Conservation (phyloP, 108 stramenopile species). For the Fragilaria crotonensis region DNA sequence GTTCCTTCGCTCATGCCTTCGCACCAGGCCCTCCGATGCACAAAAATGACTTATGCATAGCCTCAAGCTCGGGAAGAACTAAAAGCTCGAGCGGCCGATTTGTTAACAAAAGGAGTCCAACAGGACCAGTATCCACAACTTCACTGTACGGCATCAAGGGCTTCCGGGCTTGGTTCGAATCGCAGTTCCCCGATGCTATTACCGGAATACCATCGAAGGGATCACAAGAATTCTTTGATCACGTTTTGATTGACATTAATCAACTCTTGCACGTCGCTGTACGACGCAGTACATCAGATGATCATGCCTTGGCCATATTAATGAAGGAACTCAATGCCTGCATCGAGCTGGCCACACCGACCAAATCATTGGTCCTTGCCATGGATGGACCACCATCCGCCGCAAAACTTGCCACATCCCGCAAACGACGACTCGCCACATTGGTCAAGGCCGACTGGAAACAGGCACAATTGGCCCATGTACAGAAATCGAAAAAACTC, state of each 20-base stretch:
- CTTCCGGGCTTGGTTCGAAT: slow-evolving; percentile 75
- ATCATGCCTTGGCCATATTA: slow-evolving; percentile 38
- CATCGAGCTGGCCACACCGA: slow-evolving; percentile 48
- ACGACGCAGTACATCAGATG: slow-evolving; percentile 35
- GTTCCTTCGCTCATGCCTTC: no score
- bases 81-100: no score
- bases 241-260: slow-evolving; percentile 84
- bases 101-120: no score
- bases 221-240: slow-evolving; percentile 58
- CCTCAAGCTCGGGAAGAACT: no score
- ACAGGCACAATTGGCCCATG: slow-evolving; percentile 23
- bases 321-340: slow-evolving; percentile 62
- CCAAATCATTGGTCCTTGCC: slow-evolving; percentile 66
- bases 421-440: slow-evolving; percentile 41
- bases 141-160: slow-evolving; percentile 69
- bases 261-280: slow-evolving; percentile 69
- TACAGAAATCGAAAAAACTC: slow-evolving; percentile 12
- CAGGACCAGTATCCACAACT: slow-evolving; percentile 5
- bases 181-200: slow-evolving; percentile 63
- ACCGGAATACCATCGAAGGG: slow-evolving; percentile 15
- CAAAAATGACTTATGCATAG: no score
- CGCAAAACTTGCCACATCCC: slow-evolving; percentile 81
- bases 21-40: no score
- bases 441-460: slow-evolving; percentile 40
- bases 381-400: slow-evolving; percentile 78